Base-by-base conservation (phyloP, 2,329 filamentous ascomycete species). In the Colletotrichum lindemuthianum region DNA sequence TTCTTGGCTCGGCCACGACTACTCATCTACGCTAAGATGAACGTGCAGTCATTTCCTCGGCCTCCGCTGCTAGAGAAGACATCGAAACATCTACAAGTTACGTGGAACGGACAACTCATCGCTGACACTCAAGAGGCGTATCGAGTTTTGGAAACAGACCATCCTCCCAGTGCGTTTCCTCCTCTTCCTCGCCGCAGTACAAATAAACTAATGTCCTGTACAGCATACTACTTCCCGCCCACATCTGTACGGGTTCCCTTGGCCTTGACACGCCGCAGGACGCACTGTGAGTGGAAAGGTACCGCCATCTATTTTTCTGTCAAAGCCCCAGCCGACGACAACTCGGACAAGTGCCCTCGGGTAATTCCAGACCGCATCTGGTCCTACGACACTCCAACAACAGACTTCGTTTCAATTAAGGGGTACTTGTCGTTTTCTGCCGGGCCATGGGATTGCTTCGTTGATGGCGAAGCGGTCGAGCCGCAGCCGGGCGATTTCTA, bases 231-330 rank as follows among this genome's bases (percentile, higher is more conserved):
- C 71, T 76, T 90, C 5, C 86, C 87, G 1, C 81, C 78, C 1
- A 78, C 79, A 2, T 78, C 81, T 11, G 70, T 88, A 60, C 78
- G 78, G 16, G 69, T 85, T 11, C 77, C 81, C 4, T 73, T 88
- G 45, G 77, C 72, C 34, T 78, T 76, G 47, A 85, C 83, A 4
- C 72, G 76, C 2, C 79, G 79, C 24, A 71, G 67, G 16, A 77
- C 83, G 5, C 84, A 81, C 67, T 89, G 85, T 74, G 86, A 88
- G 73, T 89, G 85, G 84, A 89, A 88, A 73, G 86, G 86, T 44
- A 72, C 74, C 34, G 86, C 87, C 10, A 87, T 84, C 2, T 89
- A 89, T 72, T 87, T 86, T 74, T 76, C 80, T 60, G 73, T 86
- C 49, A 75, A 75, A 43, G 76, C 79, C 53, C 78, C 80, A 24